Conservation (phyloP, 1,139 yeast genomes). For the Hyphopichia fennica region DNA sequence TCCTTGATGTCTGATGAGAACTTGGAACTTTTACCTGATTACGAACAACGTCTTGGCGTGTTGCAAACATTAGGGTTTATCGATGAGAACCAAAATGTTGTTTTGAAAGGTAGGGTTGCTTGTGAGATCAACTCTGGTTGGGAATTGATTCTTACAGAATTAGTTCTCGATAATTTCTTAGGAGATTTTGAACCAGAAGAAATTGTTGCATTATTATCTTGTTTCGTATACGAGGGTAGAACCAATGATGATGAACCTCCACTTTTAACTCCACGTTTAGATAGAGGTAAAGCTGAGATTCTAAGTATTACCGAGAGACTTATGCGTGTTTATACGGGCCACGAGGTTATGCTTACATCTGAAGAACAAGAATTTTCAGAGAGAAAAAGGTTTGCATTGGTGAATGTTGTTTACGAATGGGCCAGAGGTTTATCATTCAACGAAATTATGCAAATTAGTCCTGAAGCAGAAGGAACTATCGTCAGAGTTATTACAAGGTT, state of each 20-base stretch:
- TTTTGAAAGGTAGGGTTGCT: constrained; percentile 82
- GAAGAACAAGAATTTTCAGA: constrained; percentile 87
- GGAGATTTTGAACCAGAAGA: constrained; percentile 96
- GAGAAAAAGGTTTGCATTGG: constrained; percentile 81
- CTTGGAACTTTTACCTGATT: constrained; percentile 86
- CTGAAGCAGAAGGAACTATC: constrained; percentile 95
- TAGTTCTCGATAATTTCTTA: constrained; percentile 84
- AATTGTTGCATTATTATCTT: constrained; percentile 87
- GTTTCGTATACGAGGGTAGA: constrained; percentile 90
- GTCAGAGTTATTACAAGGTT: constrained; percentile 94
- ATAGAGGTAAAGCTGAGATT: constrained; percentile 71
- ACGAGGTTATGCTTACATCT: constrained; percentile 73
- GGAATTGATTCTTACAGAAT: constrained; percentile 86
- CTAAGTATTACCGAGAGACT: constrained; percentile 67
- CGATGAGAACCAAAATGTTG: constrained; percentile 73
- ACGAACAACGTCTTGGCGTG: constrained; percentile 83
- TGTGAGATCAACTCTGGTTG: constrained; percentile 89
- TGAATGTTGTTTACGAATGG: constrained; percentile 97
- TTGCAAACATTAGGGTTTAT: constrained; percentile 74
- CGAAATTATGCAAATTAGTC: constrained; percentile 83
- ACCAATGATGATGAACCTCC: constrained; percentile 60
- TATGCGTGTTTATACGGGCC: constrained; percentile 59
- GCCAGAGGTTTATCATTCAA: constrained; percentile 92
- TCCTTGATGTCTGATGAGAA: constrained; percentile 80
- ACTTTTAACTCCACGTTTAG: constrained; percentile 79